These are phyloP conservation scores for Parathielavia appendiculata DNA, from an alignment of 495 filamentous ascomycete genomes.

Conservation along the genomic window DNA sequence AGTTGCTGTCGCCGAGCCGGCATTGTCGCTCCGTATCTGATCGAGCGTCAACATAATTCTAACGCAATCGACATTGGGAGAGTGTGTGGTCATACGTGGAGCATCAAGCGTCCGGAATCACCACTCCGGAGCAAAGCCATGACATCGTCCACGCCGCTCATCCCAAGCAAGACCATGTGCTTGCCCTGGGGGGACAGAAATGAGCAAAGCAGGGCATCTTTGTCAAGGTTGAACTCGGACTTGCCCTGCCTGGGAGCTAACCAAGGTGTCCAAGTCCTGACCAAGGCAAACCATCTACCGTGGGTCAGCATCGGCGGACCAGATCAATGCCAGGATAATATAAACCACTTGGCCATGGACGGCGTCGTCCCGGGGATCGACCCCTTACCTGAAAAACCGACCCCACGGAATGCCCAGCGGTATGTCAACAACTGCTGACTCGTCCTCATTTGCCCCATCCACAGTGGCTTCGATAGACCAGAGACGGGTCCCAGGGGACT, in stretches of 20 bases:
- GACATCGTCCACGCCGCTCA: conserved; percentile 71
- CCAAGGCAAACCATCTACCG: conserved; percentile 67
- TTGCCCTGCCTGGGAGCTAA: conserved; percentile 81
- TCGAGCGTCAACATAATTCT: not conserved
- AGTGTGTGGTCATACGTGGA: conserved; percentile 49
- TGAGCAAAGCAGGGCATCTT: conserved; percentile 75
- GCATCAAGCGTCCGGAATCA: conserved; percentile 56
- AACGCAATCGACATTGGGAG: not conserved
- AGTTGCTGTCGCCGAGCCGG: conserved; percentile 47
- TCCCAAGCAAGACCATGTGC: conserved; percentile 74
- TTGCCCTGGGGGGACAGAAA: conserved; percentile 71
- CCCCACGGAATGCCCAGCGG: conserved; percentile 61
- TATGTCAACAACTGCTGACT: conserved; percentile 51
- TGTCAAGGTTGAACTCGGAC: conserved; percentile 56
- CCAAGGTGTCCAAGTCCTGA: conserved; percentile 79
- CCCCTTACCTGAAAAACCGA: conserved; percentile 35
- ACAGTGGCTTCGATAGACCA: conserved; percentile 63
- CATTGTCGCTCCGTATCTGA: conserved; percentile 59
- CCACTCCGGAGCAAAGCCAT: conserved; percentile 66
- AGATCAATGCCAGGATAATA: not conserved
- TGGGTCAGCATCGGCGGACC: conserved; percentile 19
- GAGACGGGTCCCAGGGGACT: conserved; percentile 63
- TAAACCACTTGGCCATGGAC: not conserved
- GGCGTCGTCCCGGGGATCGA: not conserved
- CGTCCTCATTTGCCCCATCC: conserved; percentile 46